phyloP scores from a whole-genome alignment of 2,329 filamentous ascomycete species.

The Pseudocercospora eumusae region DNA sequence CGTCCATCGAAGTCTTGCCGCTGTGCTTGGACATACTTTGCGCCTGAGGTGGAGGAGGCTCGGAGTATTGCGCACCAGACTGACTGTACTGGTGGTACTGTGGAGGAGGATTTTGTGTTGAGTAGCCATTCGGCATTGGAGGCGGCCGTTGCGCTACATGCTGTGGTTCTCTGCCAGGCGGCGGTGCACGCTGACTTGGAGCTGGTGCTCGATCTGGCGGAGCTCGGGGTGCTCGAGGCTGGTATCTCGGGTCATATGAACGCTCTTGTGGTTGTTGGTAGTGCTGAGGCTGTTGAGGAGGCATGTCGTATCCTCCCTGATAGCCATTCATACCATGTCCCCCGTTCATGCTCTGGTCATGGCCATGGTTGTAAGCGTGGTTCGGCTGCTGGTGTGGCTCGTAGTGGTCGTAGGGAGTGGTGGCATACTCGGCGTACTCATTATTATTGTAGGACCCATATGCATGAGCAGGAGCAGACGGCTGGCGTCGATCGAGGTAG shows the following conservation, averaged over 20 bases:
- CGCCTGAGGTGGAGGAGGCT: conserved; percentile 4
- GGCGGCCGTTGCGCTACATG: conserved; percentile 11
- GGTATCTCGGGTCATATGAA: conserved; percentile 33
- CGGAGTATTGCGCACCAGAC: conserved; percentile 2
- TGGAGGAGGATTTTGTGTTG: conserved; percentile 10
- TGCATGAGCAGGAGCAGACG: conserved; percentile 23
- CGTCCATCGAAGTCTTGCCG: conserved; percentile 37
- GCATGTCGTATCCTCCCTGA: conserved; percentile 18
- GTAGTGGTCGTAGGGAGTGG: conserved; percentile 27
- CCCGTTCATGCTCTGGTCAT: conserved; percentile 18
- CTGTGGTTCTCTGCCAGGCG: conserved; percentile 11
- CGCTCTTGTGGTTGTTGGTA: conserved; percentile 26
- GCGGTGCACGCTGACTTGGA: conserved; percentile 16
- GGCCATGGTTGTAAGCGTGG: conserved; percentile 18
- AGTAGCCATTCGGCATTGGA: conserved; percentile 20
- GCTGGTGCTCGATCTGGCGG: conserved; percentile 17
- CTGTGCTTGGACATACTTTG: neutral
- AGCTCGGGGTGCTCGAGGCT: conserved; percentile 29
- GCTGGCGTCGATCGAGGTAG: conserved; percentile 24
- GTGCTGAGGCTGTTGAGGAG: conserved; percentile 21
- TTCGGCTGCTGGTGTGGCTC: conserved; percentile 17
- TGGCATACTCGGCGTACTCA: conserved; percentile 24
- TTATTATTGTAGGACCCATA: conserved; percentile 17
- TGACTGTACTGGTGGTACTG: conserved; percentile 12
- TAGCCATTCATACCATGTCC: conserved; percentile 17